Conservation (phyloP, 805 yeast species). For the Helenozyma baotianmanensis region DNA sequence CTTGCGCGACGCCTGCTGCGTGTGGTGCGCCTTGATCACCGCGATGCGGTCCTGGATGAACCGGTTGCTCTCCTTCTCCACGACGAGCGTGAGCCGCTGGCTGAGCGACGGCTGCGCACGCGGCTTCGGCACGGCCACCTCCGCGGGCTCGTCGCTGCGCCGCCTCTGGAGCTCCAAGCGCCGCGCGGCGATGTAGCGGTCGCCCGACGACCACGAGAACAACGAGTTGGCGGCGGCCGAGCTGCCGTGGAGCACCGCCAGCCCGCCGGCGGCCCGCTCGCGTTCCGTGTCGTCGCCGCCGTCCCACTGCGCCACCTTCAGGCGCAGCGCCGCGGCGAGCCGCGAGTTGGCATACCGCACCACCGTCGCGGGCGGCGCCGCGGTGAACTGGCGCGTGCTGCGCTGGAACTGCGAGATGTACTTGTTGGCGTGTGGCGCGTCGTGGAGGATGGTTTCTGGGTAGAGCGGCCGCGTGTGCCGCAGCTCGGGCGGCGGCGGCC, state of each 20-base stretch:
- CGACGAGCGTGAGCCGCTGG: slow-evolving; percentile 22
- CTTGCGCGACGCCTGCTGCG: slow-evolving; percentile 30
- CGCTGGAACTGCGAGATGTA: slow-evolving; percentile 32
- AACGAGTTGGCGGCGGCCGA: slow-evolving; percentile 25
- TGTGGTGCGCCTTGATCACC: slow-evolving; percentile 33
- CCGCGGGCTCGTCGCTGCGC: background rate
- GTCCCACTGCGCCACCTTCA: slow-evolving; percentile 13
- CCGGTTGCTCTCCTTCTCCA: slow-evolving; percentile 34
- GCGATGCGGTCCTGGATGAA: slow-evolving; percentile 38
- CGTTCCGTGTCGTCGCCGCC: slow-evolving; percentile 2
- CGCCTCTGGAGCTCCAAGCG: slow-evolving; percentile 20
- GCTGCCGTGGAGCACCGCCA: slow-evolving; percentile 3
- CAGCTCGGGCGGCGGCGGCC: too few relatives aligned
- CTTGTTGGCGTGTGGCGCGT: slow-evolving; percentile 23
- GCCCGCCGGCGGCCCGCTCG: background rate
- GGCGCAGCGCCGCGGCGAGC: slow-evolving; percentile 9
- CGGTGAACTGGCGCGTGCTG: slow-evolving; percentile 30
- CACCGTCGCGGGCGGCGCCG: slow-evolving; percentile 9
- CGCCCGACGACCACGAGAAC: slow-evolving; percentile 42
- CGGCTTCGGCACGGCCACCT: slow-evolving; percentile 8
- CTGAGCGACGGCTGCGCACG: slow-evolving; percentile 18
- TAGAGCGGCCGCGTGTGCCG: slow-evolving; percentile 10
- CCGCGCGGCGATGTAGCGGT: slow-evolving; percentile 31
- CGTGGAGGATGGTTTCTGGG: slow-evolving; percentile 34
- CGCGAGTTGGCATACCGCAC: slow-evolving; percentile 25